Percentiles rank a stretch among this genome's conserved stretches.
phyloP scores from a whole-genome alignment of 2,329 filamentous ascomycete species.

The Orbilia ellipsospora region DNA sequence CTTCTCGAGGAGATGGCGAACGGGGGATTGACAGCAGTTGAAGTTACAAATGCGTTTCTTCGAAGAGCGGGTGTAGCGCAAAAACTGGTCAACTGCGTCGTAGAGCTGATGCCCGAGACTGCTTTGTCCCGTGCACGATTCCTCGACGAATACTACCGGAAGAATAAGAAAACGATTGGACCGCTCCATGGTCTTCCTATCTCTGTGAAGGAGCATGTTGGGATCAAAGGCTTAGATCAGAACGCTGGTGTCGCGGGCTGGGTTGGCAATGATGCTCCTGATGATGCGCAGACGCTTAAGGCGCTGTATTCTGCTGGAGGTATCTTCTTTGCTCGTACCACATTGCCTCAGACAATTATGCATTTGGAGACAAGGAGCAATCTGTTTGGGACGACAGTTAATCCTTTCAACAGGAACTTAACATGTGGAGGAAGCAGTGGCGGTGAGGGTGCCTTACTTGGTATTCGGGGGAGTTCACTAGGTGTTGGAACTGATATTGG shows the following conservation, averaged over 20 bases:
- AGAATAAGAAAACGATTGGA: slow-evolving; percentile 60
- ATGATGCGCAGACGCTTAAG: slow-evolving; percentile 66
- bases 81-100: slow-evolving; percentile 66
- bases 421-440: slow-evolving; percentile 69
- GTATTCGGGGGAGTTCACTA: slow-evolving; percentile 66
- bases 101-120: slow-evolving; percentile 62
- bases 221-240: slow-evolving; percentile 65
- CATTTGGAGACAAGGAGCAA: slow-evolving; percentile 67
- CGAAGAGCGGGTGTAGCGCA: slow-evolving; percentile 69
- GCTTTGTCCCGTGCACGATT: slow-evolving; percentile 60
- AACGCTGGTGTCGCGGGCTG: slow-evolving; percentile 67
- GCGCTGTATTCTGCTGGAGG: slow-evolving; percentile 66
- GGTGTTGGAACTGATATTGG: slow-evolving; percentile 70
- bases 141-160: slow-evolving; percentile 60
- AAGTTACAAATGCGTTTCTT: slow-evolving; percentile 68
- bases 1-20: slow-evolving; percentile 64
- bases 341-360: slow-evolving; percentile 66
- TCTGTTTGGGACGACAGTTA: slow-evolving; percentile 67
- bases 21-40: slow-evolving; percentile 64
- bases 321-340: slow-evolving; percentile 68
- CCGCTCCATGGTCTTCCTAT: slow-evolving; percentile 66
- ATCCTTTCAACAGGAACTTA: slow-evolving; percentile 67
- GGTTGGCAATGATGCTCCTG: slow-evolving; percentile 64
- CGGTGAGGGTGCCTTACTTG: slow-evolving; percentile 69
- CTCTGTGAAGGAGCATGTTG: slow-evolving; percentile 67